Base-by-base conservation (phyloP, 116 monocot species). In the Zostera marina region DNA sequence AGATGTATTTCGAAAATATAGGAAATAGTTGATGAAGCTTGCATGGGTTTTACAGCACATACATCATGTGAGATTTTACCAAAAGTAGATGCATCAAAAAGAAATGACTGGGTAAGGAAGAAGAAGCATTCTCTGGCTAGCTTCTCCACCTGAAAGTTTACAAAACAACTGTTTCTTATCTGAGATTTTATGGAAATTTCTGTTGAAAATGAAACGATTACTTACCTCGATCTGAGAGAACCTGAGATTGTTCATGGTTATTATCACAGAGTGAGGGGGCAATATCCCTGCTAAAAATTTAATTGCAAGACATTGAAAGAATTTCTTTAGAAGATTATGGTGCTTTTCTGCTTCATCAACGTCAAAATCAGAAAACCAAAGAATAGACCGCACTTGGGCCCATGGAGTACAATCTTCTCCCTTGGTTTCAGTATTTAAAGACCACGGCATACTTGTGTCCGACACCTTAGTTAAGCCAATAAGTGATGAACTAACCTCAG, bases 51-150 rank as follows among this genome's bases (percentile, higher is more conserved):
- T 15, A 32, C 22, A 5, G n/a, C 53, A 4, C 19, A 41, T 21
- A 44, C 38, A 22, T 22, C 42, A 14, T 51, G 59, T 3, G 64
- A 45, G 44, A 79, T 44, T 45, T 52, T 61, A 12, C 79, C 81
- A 13, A 90, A 74, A 47, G 42, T 77, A 8, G 64, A 41, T 63
- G 72, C 79, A 56, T 85, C 79, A 48, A 79, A 85, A 9, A 69
- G 73, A 61, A 81, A 76, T 44, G 90, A 90, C 42, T 60, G 42
- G 4, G 11, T 52, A 9, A 90, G 79, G 62, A 69, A 74, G 61
- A 90, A 90, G 60, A 90, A 85, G 54, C 75, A 64, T 11, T 90
- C 85, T 49, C 90, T 68, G 2, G 81, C 90, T 59, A 81, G 25
- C 61, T 47, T 84, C 49, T 90, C 90, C 22, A 81, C 90, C 90